A percentile compares a stretch with the other conserved stretches of the same genome.
phyloP scores from a whole-genome alignment of 2,329 filamentous ascomycete species.

The Colletotrichum costaricense region DNA sequence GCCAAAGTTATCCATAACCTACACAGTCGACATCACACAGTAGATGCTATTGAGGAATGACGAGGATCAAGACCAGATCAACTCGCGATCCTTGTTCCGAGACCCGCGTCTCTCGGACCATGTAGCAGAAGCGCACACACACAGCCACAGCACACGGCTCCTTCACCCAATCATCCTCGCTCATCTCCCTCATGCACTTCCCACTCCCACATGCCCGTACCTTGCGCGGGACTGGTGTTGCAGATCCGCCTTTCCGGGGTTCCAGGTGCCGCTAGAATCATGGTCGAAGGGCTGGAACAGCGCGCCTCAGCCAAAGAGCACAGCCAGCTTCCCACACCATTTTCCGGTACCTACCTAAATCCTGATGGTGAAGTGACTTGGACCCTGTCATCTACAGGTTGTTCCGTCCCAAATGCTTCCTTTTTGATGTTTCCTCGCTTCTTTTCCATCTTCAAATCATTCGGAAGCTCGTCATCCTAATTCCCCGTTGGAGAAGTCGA shows the following conservation, averaged over 20 bases:
- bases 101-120: slow-evolving; percentile 13
- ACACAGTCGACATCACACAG: too few relatives aligned
- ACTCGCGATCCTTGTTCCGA: background rate
- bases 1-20: background rate
- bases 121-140: background rate
- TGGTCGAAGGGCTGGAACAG: slow-evolving; percentile 3
- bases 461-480: background rate
- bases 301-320: background rate
- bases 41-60: background rate
- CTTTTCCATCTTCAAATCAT: background rate
- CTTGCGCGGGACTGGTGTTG: slow-evolving; percentile 27
- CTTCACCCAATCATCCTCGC: slow-evolving; percentile 16
- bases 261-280: slow-evolving; percentile 30
- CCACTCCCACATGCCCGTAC: slow-evolving; percentile 25
- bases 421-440: background rate
- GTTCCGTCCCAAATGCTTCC: background rate
- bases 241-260: slow-evolving; percentile 33
- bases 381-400: background rate
- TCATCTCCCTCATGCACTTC: background rate
- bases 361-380: background rate
- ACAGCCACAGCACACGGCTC: slow-evolving; percentile 8
- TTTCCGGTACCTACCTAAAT: background rate
- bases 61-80: background rate
- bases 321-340: background rate
- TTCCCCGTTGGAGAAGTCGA: background rate